These are phyloP conservation scores for Aquilaria agallochum DNA, from an alignment of 441 rosid species.

Conservation along the genomic window DNA sequence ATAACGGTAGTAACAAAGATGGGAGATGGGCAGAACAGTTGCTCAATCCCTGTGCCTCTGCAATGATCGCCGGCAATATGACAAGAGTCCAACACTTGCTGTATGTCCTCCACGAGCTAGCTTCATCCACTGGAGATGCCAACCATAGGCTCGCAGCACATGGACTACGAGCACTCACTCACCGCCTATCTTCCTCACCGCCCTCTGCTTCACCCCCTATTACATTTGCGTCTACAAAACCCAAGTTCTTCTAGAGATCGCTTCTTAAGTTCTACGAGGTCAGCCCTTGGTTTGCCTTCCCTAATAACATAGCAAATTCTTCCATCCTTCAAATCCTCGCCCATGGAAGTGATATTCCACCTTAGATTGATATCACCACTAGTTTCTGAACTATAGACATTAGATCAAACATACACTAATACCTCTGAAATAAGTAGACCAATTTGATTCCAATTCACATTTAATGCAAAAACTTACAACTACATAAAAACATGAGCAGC, in stretches of 20 bases:
- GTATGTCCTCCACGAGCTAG: constrained; percentile 76
- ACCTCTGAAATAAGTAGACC: no score
- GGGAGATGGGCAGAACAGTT: constrained; percentile 91
- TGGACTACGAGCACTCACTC: constrained; percentile 60
- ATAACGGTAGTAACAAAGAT: constrained; percentile 53
- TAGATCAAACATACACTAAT: no score
- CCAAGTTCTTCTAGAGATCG: constrained; percentile 65
- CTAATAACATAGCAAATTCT: constrained; percentile 73
- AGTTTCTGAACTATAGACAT: no score
- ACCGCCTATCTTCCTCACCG: neutral
- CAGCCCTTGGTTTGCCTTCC: constrained; percentile 92
- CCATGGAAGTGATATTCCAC: constrained; percentile 25
- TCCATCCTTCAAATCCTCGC: constrained; percentile 71
- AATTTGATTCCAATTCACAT: no score
- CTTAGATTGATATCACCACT: no score
- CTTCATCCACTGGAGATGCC: constrained; percentile 80
- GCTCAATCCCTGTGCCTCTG: constrained; percentile 77
- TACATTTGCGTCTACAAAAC: constrained; percentile 64
- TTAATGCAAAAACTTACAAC: no score
- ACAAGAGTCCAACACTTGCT: constrained; percentile 71
- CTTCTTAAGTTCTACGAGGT: constrained; percentile 72
- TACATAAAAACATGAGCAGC: no score
- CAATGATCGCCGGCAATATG: constrained; percentile 49
- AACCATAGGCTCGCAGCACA: constrained; percentile 70
- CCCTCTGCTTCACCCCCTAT: constrained; percentile 28